phyloP scores from a whole-genome alignment of 305 asterid species.

The Fraxinus velutina region DNA sequence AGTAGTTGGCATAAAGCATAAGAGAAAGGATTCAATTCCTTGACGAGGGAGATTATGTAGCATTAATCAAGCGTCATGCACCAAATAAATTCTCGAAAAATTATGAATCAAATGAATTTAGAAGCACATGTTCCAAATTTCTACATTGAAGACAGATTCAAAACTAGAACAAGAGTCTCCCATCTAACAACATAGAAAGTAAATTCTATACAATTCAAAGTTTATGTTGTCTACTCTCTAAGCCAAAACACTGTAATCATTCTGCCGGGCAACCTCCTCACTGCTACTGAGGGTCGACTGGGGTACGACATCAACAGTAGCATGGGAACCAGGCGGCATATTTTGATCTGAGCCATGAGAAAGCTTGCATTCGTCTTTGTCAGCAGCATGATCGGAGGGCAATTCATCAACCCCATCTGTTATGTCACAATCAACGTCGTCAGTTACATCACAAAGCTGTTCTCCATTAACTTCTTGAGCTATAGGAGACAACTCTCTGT shows the following conservation, averaged over 20 bases:
- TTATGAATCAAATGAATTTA: background rate
- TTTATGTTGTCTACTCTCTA: slow-evolving; percentile 22
- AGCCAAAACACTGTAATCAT: slow-evolving; percentile 46
- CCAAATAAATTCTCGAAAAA: background rate
- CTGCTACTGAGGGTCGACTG: slow-evolving; percentile 49
- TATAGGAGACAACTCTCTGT: slow-evolving; percentile 20
- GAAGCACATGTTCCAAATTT: background rate
- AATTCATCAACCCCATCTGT: background rate
- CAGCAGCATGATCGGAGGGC: slow-evolving; percentile 25
- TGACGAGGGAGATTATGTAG: background rate
- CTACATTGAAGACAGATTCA: background rate
- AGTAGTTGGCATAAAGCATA: background rate
- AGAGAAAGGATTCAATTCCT: background rate
- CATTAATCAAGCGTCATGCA: background rate
- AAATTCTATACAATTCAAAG: slow-evolving; percentile 2
- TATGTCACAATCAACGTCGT: slow-evolving; percentile 32
- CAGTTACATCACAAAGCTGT: slow-evolving; percentile 31
- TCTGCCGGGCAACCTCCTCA: slow-evolving; percentile 57
- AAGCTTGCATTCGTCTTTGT: slow-evolving; percentile 28
- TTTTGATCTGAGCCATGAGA: slow-evolving; percentile 41
- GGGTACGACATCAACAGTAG: slow-evolving; percentile 37
- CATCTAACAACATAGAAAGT: slow-evolving; percentile 16
- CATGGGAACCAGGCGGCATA: slow-evolving; percentile 32
- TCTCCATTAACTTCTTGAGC: slow-evolving; percentile 47
- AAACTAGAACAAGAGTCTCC: slow-evolving; percentile 6